Evolutionary conservation across 2,329 filamentous ascomycete genomes (phyloP).

Genomic region (Diaporthe longicolla): DNA sequence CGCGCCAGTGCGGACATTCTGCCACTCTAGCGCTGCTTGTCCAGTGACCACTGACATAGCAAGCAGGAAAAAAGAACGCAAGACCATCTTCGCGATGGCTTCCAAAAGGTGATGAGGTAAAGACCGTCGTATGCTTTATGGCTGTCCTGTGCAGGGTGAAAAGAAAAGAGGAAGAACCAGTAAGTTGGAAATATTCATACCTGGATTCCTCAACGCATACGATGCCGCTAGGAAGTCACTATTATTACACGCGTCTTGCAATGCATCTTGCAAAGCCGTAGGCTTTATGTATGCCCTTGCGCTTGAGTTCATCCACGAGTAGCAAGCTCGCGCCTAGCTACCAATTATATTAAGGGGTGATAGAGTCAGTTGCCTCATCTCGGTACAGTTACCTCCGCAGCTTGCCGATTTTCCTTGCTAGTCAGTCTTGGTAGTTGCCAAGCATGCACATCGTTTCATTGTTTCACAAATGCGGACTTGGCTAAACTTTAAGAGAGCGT

Average conservation of each 20-base stretch:
- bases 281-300: background rate
- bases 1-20: constrained; percentile 61
- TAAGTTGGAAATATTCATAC: background rate
- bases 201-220: background rate
- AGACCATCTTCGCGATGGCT: background rate
- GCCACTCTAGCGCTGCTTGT: constrained; percentile 47
- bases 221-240: no score
- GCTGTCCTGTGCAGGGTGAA: background rate
- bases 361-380: constrained; percentile 30
- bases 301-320: background rate
- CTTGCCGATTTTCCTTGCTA: constrained; percentile 14
- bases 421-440: constrained; percentile 30
- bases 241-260: background rate
- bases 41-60: constrained; percentile 44
- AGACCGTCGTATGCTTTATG: background rate
- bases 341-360: constrained; percentile 20
- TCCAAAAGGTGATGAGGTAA: background rate
- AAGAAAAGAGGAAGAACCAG: background rate
- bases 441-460: constrained; percentile 22
- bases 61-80: constrained; percentile 44
- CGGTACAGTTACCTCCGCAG: constrained; percentile 29
- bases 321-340: background rate
- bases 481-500: constrained; percentile 20
- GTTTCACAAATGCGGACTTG: constrained; percentile 28
- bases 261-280: background rate